These are phyloP conservation scores for Diutina rugosa DNA, from an alignment of 1,139 yeast genomes.

Conservation along the genomic window DNA sequence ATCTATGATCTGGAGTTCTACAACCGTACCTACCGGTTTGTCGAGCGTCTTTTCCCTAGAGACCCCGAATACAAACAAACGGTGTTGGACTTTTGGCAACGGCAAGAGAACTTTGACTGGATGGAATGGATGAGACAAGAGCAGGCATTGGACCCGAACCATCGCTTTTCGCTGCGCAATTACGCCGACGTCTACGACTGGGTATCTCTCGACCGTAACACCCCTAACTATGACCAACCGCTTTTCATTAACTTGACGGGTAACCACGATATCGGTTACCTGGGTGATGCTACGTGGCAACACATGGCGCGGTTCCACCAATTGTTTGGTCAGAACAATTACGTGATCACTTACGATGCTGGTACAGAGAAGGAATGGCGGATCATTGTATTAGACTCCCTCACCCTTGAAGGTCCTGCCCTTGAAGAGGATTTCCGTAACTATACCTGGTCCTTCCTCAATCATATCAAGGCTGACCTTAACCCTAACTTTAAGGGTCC, in stretches of 20 bases:
- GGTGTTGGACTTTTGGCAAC: constrained; percentile 31
- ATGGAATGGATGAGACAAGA: constrained; percentile 26
- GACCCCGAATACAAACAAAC: constrained; percentile 34
- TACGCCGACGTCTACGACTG: constrained; percentile 56
- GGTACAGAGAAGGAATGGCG: constrained; percentile 65
- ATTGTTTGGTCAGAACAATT: constrained; percentile 77
- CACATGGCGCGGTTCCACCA: constrained; percentile 69
- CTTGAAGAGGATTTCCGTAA: constrained; percentile 56
- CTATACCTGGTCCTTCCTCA: constrained; percentile 62
- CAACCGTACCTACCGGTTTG: constrained; percentile 62
- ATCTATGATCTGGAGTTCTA: constrained; percentile 76
- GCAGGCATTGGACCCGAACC: constrained; percentile 19
- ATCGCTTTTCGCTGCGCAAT: constrained; percentile 32
- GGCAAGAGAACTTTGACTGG: constrained; percentile 49
- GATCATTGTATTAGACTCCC: constrained; percentile 70
- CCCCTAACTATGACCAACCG: constrained; percentile 30
- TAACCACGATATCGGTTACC: constrained; percentile 91
- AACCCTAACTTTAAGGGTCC: constrained; percentile 50
- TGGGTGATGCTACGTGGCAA: constrained; percentile 89
- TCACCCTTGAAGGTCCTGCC: constrained; percentile 86
- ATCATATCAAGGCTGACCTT: constrained; percentile 32
- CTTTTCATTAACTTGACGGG: constrained; percentile 77
- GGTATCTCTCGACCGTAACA: constrained; percentile 27
- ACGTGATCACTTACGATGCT: constrained; percentile 54
- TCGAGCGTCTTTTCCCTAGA: constrained; percentile 48